phyloP scores from a whole-genome alignment of 2,329 filamentous ascomycete species.

The Diaporthe sp. region DNA sequence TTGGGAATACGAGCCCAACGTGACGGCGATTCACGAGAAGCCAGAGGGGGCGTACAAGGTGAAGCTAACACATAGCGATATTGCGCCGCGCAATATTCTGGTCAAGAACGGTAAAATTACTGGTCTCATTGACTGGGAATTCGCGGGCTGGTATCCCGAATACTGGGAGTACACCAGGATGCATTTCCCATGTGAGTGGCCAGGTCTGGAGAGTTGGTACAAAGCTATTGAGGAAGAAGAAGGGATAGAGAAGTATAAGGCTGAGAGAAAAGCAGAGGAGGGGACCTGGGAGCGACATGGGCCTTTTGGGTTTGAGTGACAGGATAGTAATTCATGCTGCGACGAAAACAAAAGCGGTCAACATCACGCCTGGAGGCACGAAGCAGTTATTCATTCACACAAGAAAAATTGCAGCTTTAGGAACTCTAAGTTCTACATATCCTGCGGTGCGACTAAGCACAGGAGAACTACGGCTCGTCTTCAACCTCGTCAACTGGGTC shows the following conservation, averaged over 20 bases:
- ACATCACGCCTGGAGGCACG: no score
- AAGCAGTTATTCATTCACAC: no score
- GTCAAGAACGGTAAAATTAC: slow-evolving; percentile 52
- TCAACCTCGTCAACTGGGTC: slow-evolving; percentile 16
- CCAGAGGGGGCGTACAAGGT: slow-evolving; percentile 3
- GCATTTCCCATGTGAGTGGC: neutral
- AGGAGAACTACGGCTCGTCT: neutral
- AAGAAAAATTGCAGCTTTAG: no score
- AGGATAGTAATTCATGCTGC: no score
- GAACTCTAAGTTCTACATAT: neutral
- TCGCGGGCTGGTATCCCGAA: slow-evolving; percentile 58
- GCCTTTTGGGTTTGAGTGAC: neutral
- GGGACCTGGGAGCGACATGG: neutral
- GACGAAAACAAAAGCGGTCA: no score
- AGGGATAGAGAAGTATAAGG: neutral
- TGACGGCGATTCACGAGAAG: slow-evolving; percentile 24
- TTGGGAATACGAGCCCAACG: slow-evolving; percentile 18
- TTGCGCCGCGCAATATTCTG: slow-evolving; percentile 59
- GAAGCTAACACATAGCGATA: slow-evolving; percentile 62
- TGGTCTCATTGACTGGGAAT: slow-evolving; percentile 61
- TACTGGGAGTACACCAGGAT: slow-evolving; percentile 51
- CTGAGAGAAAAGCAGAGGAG: neutral
- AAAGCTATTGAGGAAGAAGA: neutral
- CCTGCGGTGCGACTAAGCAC: neutral
- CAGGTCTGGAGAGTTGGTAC: neutral